phyloP scores from a whole-genome alignment of 139 green algal genomes.

The Eudorina sp. region DNA sequence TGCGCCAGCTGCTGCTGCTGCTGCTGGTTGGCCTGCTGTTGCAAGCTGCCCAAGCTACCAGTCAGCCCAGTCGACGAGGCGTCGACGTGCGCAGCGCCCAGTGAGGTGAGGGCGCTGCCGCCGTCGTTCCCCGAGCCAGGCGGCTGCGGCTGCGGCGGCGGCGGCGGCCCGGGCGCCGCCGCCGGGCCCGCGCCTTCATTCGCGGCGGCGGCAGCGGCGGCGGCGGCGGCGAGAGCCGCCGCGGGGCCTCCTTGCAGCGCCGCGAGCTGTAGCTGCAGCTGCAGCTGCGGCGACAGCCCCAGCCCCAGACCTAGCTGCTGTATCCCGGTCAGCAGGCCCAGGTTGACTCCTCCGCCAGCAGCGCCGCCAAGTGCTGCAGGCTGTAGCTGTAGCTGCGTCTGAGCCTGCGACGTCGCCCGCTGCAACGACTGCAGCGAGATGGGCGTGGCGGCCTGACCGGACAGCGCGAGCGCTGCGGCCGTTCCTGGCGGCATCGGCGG shows the following conservation, averaged over 20 bases:
- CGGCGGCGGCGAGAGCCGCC: slow-evolving; percentile 4
- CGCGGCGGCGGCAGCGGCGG: not conserved
- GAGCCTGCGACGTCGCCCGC: not conserved
- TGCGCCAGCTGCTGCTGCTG: slow-evolving; percentile 7
- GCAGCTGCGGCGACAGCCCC: slow-evolving; percentile 1
- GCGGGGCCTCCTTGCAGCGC: not conserved
- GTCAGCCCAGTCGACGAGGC: too few species aligned
- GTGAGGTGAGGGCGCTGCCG: too few species aligned
- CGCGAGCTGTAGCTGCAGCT: slow-evolving; percentile 18
- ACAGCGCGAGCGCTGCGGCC: not conserved
- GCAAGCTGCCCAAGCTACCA: too few species aligned
- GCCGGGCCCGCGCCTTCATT: not conserved
- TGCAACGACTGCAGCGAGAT: not conserved
- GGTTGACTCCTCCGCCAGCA: not conserved
- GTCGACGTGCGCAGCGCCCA: too few species aligned
- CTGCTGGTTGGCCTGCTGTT: not conserved
- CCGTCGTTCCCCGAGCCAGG: too few species aligned
- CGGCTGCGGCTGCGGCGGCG: not conserved
- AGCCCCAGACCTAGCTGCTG: slow-evolving; percentile 13
- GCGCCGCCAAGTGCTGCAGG: not conserved
- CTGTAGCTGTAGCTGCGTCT: not conserved
- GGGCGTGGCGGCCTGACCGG: too few species aligned
- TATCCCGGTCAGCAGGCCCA: not conserved
- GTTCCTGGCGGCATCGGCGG: not conserved
- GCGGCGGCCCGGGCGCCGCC: not conserved